Evolutionary conservation across 306 rosid genomes (phyloP).

Genomic region (Ceratonia siliqua): DNA sequence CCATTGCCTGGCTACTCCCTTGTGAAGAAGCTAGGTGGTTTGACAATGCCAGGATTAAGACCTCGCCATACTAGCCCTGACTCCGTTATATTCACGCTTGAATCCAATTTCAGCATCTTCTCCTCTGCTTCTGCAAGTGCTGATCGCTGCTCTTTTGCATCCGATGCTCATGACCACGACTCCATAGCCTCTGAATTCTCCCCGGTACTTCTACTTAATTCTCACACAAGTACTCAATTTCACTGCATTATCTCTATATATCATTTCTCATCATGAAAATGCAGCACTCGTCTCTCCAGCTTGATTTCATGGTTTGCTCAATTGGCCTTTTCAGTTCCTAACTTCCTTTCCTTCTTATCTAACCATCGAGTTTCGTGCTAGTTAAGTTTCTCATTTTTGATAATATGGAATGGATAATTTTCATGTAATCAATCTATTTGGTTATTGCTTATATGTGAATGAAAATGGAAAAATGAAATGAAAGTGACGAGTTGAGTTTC

Average conservation of each 20-base stretch:
- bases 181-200: slow-evolving; percentile 84
- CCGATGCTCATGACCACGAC: slow-evolving; percentile 83
- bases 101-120: slow-evolving; percentile 84
- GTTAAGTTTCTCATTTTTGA: neutral
- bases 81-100: slow-evolving; percentile 83
- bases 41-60: slow-evolving; percentile 56
- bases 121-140: slow-evolving; percentile 93
- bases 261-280: neutral
- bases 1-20: slow-evolving; percentile 5
- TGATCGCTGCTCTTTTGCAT: slow-evolving; percentile 89
- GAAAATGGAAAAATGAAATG: neutral
- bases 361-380: no score
- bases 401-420: no score
- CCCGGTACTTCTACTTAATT: slow-evolving; percentile 35
- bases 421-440: neutral
- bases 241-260: neutral
- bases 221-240: neutral
- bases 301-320: neutral
- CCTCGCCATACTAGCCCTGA: slow-evolving; percentile 83
- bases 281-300: no score
- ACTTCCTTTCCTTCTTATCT: no score
- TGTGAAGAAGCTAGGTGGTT: neutral
- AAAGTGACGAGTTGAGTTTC: neutral
- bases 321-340: neutral
- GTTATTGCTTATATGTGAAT: neutral